These are phyloP conservation scores for Eucalyptus marginata DNA, from an alignment of 345 rosid genomes.

Conservation along the genomic window DNA sequence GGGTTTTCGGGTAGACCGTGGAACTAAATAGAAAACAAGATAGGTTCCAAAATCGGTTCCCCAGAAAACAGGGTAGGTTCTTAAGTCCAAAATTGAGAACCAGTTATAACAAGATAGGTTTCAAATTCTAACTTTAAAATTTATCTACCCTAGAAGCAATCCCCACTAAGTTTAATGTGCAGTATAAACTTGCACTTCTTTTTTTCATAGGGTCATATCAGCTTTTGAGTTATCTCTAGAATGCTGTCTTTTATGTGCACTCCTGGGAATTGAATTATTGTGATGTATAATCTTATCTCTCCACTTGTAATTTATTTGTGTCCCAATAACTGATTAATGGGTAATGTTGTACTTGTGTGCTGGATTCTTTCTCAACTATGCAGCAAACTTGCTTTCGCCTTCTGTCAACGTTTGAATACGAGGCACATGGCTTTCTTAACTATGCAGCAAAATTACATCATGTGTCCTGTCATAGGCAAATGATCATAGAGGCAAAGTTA, in stretches of 20 bases:
- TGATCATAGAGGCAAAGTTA: too few species aligned
- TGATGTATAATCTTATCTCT: not conserved
- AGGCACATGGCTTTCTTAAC: too few species aligned
- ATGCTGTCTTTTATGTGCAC: not conserved
- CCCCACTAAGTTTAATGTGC: not conserved
- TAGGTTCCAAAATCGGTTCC: rapidly evolving
- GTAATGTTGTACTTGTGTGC: not conserved
- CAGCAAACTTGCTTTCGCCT: not conserved
- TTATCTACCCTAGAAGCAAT: too few species aligned
- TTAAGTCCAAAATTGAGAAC: too few species aligned
- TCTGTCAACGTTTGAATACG: not conserved
- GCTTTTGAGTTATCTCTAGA: not conserved
- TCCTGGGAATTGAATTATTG: not conserved
- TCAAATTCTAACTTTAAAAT: too few species aligned
- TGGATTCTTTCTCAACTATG: not conserved
- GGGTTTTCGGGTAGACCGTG: rapidly evolving
- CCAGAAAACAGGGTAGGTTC: rapidly evolving
- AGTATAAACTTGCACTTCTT: not conserved
- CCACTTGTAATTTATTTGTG: not conserved
- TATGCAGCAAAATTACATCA: too few species aligned
- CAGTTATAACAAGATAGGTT: rapidly evolving
- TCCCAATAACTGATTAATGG: not conserved
- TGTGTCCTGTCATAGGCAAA: too few species aligned
- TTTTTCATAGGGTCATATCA: not conserved
- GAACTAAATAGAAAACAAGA: too few species aligned